Conservation (phyloP, 2,329 filamentous ascomycete genomes). For the Alternaria sp. region DNA sequence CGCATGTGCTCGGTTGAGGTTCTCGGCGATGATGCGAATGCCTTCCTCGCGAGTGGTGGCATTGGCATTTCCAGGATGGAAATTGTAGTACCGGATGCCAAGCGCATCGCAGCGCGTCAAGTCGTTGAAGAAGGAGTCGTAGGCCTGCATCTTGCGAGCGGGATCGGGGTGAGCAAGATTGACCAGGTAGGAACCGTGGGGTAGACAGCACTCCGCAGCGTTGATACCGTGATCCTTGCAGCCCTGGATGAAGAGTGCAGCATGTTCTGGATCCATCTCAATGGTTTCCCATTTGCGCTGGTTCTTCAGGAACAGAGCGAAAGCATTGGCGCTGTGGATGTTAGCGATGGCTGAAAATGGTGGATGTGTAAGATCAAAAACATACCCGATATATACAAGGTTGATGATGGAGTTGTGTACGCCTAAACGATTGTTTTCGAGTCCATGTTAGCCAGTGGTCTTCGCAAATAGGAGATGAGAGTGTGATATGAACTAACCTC, state of each 20-base stretch:
- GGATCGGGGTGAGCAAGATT: slow-evolving; percentile 88
- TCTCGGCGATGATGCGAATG: slow-evolving; percentile 77
- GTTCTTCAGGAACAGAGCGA: slow-evolving; percentile 94
- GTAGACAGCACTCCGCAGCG: slow-evolving; percentile 76
- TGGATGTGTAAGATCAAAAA: neutral
- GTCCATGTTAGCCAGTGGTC: slow-evolving; percentile 23
- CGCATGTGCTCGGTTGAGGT: slow-evolving; percentile 81
- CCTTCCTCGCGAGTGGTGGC: slow-evolving; percentile 71
- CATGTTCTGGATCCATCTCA: slow-evolving; percentile 71
- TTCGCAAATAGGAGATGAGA: neutral
- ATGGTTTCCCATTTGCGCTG: slow-evolving; percentile 95
- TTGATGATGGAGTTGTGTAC: slow-evolving; percentile 89
- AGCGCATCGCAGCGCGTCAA: slow-evolving; percentile 82
- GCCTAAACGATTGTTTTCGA: slow-evolving; percentile 57
- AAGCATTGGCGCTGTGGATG: slow-evolving; percentile 74
- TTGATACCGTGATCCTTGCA: slow-evolving; percentile 76
- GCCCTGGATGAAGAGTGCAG: slow-evolving; percentile 70
- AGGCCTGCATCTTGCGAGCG: slow-evolving; percentile 83
- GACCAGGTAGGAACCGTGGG: slow-evolving; percentile 95
- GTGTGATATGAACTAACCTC: slow-evolving; percentile 63
- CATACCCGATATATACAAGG: slow-evolving; percentile 72
- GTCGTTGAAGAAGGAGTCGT: slow-evolving; percentile 85
- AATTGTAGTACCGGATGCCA: slow-evolving; percentile 94
- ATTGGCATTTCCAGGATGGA: slow-evolving; percentile 86
- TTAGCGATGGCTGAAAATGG: slow-evolving; percentile 26